These are phyloP conservation scores for Poteriospumella lacustris DNA, from an alignment of 108 stramenopile genomes.

Conservation along the genomic window DNA sequence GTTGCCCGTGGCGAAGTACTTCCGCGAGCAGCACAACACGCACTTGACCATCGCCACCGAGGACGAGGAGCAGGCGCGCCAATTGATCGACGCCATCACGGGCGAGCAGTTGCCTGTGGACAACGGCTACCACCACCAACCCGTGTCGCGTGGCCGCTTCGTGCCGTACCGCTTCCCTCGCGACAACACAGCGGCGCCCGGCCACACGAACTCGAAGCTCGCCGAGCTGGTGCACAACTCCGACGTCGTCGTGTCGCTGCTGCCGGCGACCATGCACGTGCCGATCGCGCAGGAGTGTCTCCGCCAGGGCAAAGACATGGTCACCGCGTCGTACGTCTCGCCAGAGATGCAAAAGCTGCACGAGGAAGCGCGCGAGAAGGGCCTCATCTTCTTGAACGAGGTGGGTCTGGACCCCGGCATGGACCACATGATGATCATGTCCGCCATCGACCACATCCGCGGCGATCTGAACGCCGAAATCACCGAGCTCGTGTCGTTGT, in stretches of 20 bases:
- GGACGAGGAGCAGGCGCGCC: slow-evolving; percentile 57
- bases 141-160: neutral
- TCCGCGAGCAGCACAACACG: slow-evolving; percentile 51
- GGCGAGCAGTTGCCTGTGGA: too few species aligned
- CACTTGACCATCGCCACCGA: slow-evolving; percentile 60
- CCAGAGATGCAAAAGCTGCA: slow-evolving; percentile 59
- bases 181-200: too few species aligned
- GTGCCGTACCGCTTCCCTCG: neutral
- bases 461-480: neutral
- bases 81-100: slow-evolving; percentile 20
- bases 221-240: slow-evolving; percentile 52
- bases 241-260: slow-evolving; percentile 70
- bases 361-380: slow-evolving; percentile 48
- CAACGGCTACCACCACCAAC: too few species aligned
- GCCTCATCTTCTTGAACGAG: slow-evolving; percentile 71
- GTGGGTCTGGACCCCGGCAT: slow-evolving; percentile 81
- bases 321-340: slow-evolving; percentile 74
- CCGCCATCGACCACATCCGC: slow-evolving; percentile 65
- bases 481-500: slow-evolving; percentile 49
- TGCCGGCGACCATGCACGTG: slow-evolving; percentile 75
- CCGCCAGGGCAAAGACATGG: slow-evolving; percentile 50
- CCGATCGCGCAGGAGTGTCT: slow-evolving; percentile 63
- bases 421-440: slow-evolving; percentile 67
- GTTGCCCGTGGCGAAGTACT: slow-evolving; percentile 58
- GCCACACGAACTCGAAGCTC: slow-evolving; percentile 34